phyloP scores from a whole-genome alignment of 257 asterid genomes.

The Solanum infundibuliforme region DNA sequence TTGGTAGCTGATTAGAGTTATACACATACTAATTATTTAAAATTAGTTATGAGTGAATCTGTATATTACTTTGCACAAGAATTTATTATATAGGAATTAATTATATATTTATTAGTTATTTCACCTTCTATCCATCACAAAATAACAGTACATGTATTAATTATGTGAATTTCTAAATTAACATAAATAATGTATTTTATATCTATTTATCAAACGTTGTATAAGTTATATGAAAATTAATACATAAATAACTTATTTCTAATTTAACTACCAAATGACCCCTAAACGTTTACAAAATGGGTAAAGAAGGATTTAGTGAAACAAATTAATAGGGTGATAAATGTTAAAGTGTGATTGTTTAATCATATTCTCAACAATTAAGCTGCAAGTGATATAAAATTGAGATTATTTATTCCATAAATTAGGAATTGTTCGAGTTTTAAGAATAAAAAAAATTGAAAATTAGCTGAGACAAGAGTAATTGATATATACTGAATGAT shows the following conservation, averaged over 20 bases:
- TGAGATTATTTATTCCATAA: neutral
- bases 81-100: neutral
- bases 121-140: neutral
- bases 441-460: neutral
- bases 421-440: neutral
- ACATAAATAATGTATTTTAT: neutral
- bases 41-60: too few relatives aligned
- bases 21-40: too few relatives aligned
- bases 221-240: neutral
- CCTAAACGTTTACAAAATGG: neutral
- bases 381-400: neutral
- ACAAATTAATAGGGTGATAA: neutral
- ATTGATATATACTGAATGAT: neutral
- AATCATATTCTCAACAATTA: too few relatives aligned
- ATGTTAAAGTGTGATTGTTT: neutral
- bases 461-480: neutral
- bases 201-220: too few relatives aligned
- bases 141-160: too few relatives aligned
- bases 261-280: neutral
- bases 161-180: neutral
- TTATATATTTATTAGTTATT: too few relatives aligned
- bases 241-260: too few relatives aligned
- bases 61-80: too few relatives aligned
- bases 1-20: too few relatives aligned
- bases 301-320: neutral